phyloP scores from a whole-genome alignment of 2,329 filamentous ascomycete genomes.

The Alternaria incomplexa region DNA sequence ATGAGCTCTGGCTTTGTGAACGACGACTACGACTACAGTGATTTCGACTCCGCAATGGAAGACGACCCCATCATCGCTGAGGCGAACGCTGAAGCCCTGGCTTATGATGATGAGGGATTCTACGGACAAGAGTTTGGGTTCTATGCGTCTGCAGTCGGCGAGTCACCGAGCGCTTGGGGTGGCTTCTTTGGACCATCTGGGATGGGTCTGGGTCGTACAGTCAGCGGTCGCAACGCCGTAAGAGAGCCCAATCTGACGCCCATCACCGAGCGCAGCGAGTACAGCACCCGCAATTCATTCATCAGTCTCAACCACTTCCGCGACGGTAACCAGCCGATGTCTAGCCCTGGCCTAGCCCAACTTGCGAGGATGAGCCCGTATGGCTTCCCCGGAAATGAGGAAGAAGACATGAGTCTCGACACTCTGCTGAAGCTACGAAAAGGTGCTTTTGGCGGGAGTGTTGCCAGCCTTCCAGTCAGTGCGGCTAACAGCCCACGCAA shows the following conservation, averaged over 20 bases:
- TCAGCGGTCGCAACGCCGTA: constrained; percentile 68
- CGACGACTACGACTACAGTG: constrained; percentile 65
- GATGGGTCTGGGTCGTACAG: constrained; percentile 66
- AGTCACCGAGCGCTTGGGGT: constrained; percentile 73
- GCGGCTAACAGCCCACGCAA: constrained; percentile 44
- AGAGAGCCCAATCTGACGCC: constrained; percentile 92
- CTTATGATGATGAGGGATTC: constrained; percentile 90
- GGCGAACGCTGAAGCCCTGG: constrained; percentile 90
- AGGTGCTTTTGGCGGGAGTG: constrained; percentile 81
- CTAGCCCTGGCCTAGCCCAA: constrained; percentile 78
- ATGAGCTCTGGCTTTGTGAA: constrained; percentile 48
- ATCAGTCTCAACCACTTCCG: constrained; percentile 70
- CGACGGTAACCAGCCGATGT: constrained; percentile 59
- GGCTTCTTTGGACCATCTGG: constrained; percentile 87
- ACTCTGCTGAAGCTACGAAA: constrained; percentile 75
- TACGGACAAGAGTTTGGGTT: constrained; percentile 98
- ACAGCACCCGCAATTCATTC: constrained; percentile 91
- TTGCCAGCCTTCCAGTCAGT: constrained; percentile 69
- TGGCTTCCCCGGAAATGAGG: constrained; percentile 59
- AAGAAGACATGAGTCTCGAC: constrained; percentile 75
- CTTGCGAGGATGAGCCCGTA: constrained; percentile 65
- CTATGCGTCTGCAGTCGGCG: constrained; percentile 69
- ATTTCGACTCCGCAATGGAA: constrained; percentile 51
- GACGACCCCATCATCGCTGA: constrained; percentile 94
- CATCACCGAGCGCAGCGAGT: constrained; percentile 94